These are phyloP conservation scores for Sclerotinia borealis DNA, from an alignment of 2,329 filamentous ascomycete genomes.

Conservation along the genomic window DNA sequence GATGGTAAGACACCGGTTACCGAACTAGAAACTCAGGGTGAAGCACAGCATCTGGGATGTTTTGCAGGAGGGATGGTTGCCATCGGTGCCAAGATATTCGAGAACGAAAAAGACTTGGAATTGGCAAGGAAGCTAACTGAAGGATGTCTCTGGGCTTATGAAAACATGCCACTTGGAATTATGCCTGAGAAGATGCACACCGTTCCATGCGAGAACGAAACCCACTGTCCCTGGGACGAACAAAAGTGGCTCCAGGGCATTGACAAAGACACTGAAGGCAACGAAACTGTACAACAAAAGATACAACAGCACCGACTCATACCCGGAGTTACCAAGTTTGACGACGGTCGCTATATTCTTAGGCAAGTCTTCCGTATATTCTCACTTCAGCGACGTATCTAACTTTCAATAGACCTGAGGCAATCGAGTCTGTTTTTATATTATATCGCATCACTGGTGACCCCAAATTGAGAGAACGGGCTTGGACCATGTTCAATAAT, in stretches of 20 bases:
- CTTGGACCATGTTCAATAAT: constrained; percentile 43
- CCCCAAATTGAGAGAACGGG: constrained; percentile 35
- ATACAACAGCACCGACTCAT: constrained; percentile 11
- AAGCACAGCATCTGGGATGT: constrained; percentile 60
- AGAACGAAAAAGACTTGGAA: constrained; percentile 45
- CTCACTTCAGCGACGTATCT: not conserved
- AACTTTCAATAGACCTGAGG: constrained; percentile 44
- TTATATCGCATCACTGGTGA: constrained; percentile 38
- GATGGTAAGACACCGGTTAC: constrained; percentile 2
- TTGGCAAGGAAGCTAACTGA: constrained; percentile 52
- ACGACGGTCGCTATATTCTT: constrained; percentile 15
- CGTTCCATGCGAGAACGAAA: constrained; percentile 17
- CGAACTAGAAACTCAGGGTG: constrained; percentile 30
- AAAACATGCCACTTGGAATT: constrained; percentile 49
- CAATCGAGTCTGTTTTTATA: constrained; percentile 62
- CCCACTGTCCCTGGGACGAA: constrained; percentile 22
- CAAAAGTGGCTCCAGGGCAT: constrained; percentile 10
- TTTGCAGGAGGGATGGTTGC: constrained; percentile 67
- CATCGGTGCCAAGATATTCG: constrained; percentile 57
- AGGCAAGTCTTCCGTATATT: constrained; percentile 18
- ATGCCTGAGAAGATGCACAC: constrained; percentile 54
- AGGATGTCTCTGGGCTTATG: constrained; percentile 58
- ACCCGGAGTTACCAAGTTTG: constrained; percentile 14
- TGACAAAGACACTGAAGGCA: constrained; percentile 1
- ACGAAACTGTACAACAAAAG: constrained; percentile 9